phyloP scores from a whole-genome alignment of 148 eudicot genomes.

The Cornus controversa region DNA sequence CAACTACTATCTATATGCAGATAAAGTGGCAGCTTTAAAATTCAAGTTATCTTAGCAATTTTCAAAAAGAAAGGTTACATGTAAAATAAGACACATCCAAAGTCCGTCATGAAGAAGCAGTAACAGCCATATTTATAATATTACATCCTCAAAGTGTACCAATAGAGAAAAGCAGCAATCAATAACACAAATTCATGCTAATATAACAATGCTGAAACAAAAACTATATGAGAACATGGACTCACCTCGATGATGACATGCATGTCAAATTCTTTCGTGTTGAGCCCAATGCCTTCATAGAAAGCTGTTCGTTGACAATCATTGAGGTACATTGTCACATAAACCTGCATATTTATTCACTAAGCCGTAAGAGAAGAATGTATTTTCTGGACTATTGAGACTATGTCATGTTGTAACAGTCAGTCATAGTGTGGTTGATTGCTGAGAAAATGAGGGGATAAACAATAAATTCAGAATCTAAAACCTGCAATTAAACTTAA shows the following conservation, averaged over 20 bases:
- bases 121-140: too few species aligned
- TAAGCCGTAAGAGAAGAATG: neutral
- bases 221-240: neutral
- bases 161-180: neutral
- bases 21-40: too few species aligned
- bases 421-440: neutral
- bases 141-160: neutral
- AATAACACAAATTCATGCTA: neutral
- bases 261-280: slow-evolving; percentile 96
- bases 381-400: neutral
- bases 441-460: neutral
- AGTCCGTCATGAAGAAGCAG: too few species aligned
- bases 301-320: slow-evolving; percentile 92
- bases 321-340: slow-evolving; percentile 98
- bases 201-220: neutral
- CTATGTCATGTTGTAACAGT: neutral
- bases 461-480: neutral
- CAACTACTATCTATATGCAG: too few species aligned
- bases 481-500: too few species aligned
- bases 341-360: slow-evolving; percentile 52
- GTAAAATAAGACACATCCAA: too few species aligned
- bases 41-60: neutral
- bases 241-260: slow-evolving; percentile 98
- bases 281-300: slow-evolving; percentile 93
- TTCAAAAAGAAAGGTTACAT: too few species aligned